Evolutionary conservation across 1,284 basidiomycete genomes (phyloP).

Genomic region (Fomitopsis palustris): DNA sequence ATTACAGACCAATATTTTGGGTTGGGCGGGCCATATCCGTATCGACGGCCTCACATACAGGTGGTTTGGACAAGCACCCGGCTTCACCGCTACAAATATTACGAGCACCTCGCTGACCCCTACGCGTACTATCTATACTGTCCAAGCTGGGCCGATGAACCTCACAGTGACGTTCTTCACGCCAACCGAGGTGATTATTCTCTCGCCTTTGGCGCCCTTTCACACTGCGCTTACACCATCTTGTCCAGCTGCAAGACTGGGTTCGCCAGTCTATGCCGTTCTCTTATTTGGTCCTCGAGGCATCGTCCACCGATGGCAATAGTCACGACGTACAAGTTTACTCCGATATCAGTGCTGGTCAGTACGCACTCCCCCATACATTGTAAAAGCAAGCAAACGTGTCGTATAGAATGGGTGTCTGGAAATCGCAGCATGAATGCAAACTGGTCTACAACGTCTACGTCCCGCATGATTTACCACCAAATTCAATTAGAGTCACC

Average conservation of each 20-base stretch:
- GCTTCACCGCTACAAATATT: not conserved
- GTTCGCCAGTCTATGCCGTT: constrained; percentile 30
- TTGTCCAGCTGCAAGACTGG: constrained; percentile 24
- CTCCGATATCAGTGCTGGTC: constrained; percentile 20
- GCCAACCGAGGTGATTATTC: constrained; percentile 4
- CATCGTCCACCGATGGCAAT: constrained; percentile 7
- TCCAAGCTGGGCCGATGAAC: constrained; percentile 10
- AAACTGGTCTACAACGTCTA: constrained; percentile 11
- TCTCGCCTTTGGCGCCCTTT: not conserved
- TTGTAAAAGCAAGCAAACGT: not conserved
- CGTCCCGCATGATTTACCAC: constrained; percentile 13
- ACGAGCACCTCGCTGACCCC: constrained; percentile 7
- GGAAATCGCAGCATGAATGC: constrained; percentile 10
- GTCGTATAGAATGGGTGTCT: constrained; percentile 19
- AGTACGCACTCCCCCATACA: not conserved
- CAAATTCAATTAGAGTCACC: constrained; percentile 13
- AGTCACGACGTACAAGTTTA: constrained; percentile 8
- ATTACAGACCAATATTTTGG: not conserved
- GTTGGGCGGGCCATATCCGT: constrained; percentile 1
- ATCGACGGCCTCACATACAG: constrained; percentile 6
- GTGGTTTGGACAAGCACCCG: constrained; percentile 4
- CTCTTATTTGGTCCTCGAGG: constrained; percentile 26
- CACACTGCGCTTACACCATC: not conserved
- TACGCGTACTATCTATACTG: constrained; percentile 10
- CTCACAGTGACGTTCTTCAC: constrained; percentile 7